phyloP scores from a whole-genome alignment of 345 rosid species.

The Euclidium syriacum region DNA sequence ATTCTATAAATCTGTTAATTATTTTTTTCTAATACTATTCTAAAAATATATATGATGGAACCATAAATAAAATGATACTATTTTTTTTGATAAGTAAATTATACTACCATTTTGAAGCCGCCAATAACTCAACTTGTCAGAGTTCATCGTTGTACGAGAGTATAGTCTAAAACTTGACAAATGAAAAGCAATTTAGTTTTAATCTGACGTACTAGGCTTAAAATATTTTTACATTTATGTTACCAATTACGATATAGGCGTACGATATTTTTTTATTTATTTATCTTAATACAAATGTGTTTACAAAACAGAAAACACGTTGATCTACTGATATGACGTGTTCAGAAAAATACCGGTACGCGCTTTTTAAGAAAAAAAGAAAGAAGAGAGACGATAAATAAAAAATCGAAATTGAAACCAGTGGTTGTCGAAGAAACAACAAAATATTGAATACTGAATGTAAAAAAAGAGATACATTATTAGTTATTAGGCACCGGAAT shows the following conservation, averaged over 20 bases:
- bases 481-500: constrained; percentile 34
- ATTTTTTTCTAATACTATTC: too few relatives aligned
- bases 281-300: background rate
- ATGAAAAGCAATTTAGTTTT: too few relatives aligned
- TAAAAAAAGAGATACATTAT: background rate
- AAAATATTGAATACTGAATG: constrained; percentile 4
- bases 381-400: background rate
- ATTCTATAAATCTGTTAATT: background rate
- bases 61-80: too few relatives aligned
- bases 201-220: background rate
- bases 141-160: background rate
- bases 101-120: too few relatives aligned
- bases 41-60: too few relatives aligned
- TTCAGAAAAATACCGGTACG: background rate
- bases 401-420: background rate
- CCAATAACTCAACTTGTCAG: too few relatives aligned
- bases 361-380: background rate
- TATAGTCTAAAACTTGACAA: too few relatives aligned
- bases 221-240: background rate
- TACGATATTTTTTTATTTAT: background rate
- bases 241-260: background rate
- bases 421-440: constrained; percentile 28
- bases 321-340: background rate
- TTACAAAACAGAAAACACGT: constrained; percentile 10
- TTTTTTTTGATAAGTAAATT: too few relatives aligned